A percentile compares a stretch with the other conserved stretches of the same genome.
Evolutionary conservation across 2,329 filamentous ascomycete genomes (phyloP).

Genomic region (Nothopassalora personata): DNA sequence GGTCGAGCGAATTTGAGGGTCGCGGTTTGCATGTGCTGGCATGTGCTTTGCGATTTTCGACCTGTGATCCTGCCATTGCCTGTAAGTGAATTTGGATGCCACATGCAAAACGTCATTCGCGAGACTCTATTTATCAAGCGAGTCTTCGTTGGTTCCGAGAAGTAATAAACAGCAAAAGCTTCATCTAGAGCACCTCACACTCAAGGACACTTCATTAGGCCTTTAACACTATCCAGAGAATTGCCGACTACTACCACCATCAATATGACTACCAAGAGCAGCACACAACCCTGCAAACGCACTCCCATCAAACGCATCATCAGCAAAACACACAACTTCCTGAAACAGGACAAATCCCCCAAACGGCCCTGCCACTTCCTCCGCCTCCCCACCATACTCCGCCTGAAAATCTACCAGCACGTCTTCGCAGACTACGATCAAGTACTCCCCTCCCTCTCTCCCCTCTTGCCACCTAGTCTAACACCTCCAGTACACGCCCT

Average conservation of each 20-base stretch:
- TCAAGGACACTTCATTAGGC: background rate
- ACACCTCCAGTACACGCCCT: background rate
- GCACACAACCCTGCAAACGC: too few relatives aligned
- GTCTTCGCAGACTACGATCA: background rate
- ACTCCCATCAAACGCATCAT: background rate
- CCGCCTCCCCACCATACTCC: background rate
- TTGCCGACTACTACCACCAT: background rate
- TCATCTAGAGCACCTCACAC: background rate
- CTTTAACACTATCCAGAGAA: background rate
- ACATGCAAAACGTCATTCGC: background rate
- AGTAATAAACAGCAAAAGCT: background rate
- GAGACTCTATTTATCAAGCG: background rate
- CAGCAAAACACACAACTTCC: background rate
- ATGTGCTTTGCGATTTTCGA: background rate
- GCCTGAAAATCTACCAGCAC: background rate
- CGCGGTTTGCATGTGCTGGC: background rate
- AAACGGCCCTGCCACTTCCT: background rate
- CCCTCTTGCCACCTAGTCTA: constrained; percentile 42
- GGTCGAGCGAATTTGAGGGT: background rate
- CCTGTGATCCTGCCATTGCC: background rate
- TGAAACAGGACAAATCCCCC: background rate
- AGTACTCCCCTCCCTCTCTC: constrained; percentile 45
- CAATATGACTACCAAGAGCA: background rate
- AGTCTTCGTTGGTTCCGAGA: background rate
- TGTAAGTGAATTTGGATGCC: background rate